Conservation (phyloP, 2,329 filamentous ascomycete genomes). For the Colletotrichum tamarilloi region DNA sequence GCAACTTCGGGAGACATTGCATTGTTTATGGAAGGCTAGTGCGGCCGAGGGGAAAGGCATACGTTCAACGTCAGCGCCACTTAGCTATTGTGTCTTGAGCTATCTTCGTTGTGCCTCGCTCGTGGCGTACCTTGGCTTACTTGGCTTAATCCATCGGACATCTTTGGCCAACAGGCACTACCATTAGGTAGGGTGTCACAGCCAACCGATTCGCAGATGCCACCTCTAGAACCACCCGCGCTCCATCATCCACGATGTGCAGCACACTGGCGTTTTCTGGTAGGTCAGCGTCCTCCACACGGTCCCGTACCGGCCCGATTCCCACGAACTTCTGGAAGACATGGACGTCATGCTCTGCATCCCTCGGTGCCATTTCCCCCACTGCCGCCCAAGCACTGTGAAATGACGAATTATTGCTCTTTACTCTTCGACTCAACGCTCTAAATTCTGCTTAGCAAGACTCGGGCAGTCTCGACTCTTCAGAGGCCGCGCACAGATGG, state of each 20-base stretch:
- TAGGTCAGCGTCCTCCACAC: constrained; percentile 27
- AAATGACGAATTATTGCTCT: constrained; percentile 25
- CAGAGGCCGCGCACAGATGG: neutral
- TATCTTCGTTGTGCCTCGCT: constrained; percentile 30
- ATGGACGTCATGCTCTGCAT: constrained; percentile 31
- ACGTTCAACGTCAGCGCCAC: neutral
- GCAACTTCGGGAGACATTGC: constrained; percentile 7
- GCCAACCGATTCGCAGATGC: constrained; percentile 16
- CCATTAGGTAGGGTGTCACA: neutral
- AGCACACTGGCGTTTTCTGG: constrained; percentile 3
- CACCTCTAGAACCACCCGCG: constrained; percentile 23
- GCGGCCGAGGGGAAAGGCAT: constrained; percentile 1
- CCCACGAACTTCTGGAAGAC: constrained; percentile 32
- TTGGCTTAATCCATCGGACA: constrained; percentile 19
- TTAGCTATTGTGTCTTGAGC: constrained; percentile 4
- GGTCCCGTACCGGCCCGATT: constrained; percentile 33
- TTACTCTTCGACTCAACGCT: neutral
- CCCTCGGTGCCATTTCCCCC: constrained; percentile 17
- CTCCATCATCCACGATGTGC: constrained; percentile 10
- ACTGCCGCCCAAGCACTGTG: constrained; percentile 6
- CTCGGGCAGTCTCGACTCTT: neutral
- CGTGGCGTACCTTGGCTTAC: constrained; percentile 30
- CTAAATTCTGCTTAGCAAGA: neutral
- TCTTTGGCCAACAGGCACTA: constrained; percentile 13
- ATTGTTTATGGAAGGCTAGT: neutral